Base-by-base conservation (phyloP, 1,284 basidiomycete species). In the Coriolopsis trogii region DNA sequence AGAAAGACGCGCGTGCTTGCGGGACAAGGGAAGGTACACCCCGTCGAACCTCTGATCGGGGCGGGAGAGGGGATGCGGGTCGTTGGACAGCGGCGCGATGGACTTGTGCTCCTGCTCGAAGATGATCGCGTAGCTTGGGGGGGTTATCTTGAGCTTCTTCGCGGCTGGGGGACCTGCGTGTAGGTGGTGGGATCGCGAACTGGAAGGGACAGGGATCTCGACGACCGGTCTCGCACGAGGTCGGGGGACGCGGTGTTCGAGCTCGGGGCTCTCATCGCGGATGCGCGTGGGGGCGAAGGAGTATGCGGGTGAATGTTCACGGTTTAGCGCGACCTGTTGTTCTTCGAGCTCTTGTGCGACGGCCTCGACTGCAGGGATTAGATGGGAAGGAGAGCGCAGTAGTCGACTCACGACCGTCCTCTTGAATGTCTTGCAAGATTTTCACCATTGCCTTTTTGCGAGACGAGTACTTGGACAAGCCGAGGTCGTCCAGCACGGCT, bases 51-150 rank as follows among this genome's bases (percentile, higher is more conserved):
- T 23, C 39, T 21, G 33, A 24, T 43, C 23, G 10, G 51, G 46
- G 23, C 28, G 42, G 18, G 39, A 15, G 2, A 48, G 42, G 3
- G 55, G 51, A n/a, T 45, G 18, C 3, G 49, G 55, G 15, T 25
- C 46, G 12, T 18, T 37, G 7, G 49, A 48, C 20, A 49, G 49
- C 34, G 3, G n/a, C 15, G 40, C 34, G 39, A 52, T 47, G n/a
- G n/a, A n/a, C 30, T 49, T 41, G 33, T 58, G 43, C 16, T 49
- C 46, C 26, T 54, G 30, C 21, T 49, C 47, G 41, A 52, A 49
- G 30, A 58, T 23, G 21, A 58, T 43, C 6, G 56, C 49, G 18
- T 58, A 58, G 52, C 56, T 54, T 46, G 56, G 56, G 6, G 46
- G 56, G 4, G 41, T 13, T n/a, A 31, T 9, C 26, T 39, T 46